A percentile compares a stretch with the other conserved stretches of the same genome.
Conservation (phyloP, 2,329 filamentous ascomycete genomes). For the Mycogone perniciosa region DNA sequence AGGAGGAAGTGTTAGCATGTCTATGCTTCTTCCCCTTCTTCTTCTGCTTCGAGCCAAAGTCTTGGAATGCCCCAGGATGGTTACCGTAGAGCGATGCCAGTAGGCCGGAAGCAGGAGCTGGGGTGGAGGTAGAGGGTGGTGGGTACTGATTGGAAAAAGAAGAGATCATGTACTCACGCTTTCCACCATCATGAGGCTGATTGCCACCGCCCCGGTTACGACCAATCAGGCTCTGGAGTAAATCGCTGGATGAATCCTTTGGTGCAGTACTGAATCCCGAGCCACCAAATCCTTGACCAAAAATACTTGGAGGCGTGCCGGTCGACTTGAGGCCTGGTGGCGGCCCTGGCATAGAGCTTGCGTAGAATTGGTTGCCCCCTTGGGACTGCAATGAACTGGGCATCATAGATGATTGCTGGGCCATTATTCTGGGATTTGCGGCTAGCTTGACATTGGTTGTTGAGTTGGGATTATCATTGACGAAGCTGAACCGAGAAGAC, state of each 20-base stretch:
- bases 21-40: slow-evolving; percentile 99
- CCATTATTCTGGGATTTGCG: slow-evolving; percentile 75
- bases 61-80: slow-evolving; percentile 81
- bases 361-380: slow-evolving; percentile 67
- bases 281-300: slow-evolving; percentile 81
- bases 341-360: slow-evolving; percentile 80
- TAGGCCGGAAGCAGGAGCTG: slow-evolving; percentile 84
- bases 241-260: slow-evolving; percentile 59
- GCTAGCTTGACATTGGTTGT: slow-evolving; percentile 63
- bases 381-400: slow-evolving; percentile 56
- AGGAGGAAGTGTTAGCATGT: slow-evolving; percentile 99
- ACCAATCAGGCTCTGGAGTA: slow-evolving; percentile 78
- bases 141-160: slow-evolving; percentile 84
- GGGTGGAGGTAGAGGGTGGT: slow-evolving; percentile 72
- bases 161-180: slow-evolving; percentile 98
- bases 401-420: slow-evolving; percentile 84
- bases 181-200: slow-evolving; percentile 77
- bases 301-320: slow-evolving; percentile 90
- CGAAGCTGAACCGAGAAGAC: slow-evolving; percentile 81
- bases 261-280: slow-evolving; percentile 60
- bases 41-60: slow-evolving; percentile 94
- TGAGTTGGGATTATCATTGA: slow-evolving; percentile 58
- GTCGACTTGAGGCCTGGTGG: slow-evolving; percentile 94
- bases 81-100: slow-evolving; percentile 86
- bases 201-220: slow-evolving; percentile 59